Evolutionary conservation across 768 basidiomycete species (phyloP), one percentile per base, ranked within the genome.

Genomic region (Lactifluus hygrophoroides): DNA sequence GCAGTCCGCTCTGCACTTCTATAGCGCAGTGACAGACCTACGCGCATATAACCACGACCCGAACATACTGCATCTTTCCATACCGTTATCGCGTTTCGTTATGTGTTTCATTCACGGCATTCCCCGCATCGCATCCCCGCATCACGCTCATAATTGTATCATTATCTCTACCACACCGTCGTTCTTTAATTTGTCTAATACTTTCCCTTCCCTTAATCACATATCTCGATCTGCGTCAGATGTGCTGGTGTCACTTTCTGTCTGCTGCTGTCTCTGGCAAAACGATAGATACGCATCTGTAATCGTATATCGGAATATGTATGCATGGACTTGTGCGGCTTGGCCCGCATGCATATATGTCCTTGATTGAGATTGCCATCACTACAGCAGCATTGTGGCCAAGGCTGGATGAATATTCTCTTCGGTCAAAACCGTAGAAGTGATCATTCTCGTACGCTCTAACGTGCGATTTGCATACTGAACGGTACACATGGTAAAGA

Each of bases 131-230:
- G 43, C 35, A 60, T 56, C n/a, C 19, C 25, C 16, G 48, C 54
- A 54, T 54, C 27, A 27, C 54, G 56, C 35, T 32, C 37, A 25
- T 37, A 7, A 37, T 25, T 60, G 58, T 60, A 60, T 60, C 49
- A 56, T 51, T 60, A 60, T 55, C 58, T 43, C 58, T 50, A 54
- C 37, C 47, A 38, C 56, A 14, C 16, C 28, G 47, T 54, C 58
- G 58, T 37, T 55, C 54, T 35, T 51, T 60, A 30, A 43, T 37
- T 21, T 11, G 19, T 28, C 16, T 45, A 54, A 60, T 51, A 51
- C 47, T 27, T 28, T 38, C 32, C 53, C n/a, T 49, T 30, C 5
- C n/a, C 38, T 32, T 43, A 48, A 48, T 58, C 30, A 0, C 52
- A 56, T 60, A 43, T 45, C 19, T 44, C 37, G 53, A 59, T 54